Evolutionary conservation across 768 basidiomycete species (phyloP).

Genomic region (Suillus paluster): DNA sequence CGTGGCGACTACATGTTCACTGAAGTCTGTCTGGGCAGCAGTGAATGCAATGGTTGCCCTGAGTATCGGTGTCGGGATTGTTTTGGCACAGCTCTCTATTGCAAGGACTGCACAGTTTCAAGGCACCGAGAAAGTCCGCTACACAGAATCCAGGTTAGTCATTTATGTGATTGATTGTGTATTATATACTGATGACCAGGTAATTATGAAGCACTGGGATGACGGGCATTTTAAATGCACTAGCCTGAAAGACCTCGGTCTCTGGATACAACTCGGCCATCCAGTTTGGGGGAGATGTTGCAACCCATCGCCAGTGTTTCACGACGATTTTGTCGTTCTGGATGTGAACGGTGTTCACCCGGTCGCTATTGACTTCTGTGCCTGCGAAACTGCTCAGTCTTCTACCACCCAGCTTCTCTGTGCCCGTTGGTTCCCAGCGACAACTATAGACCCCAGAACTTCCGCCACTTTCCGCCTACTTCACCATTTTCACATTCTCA

Average conservation of each 20-base stretch:
- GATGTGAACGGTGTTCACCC: constrained; percentile 26
- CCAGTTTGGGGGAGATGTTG: constrained; percentile 9
- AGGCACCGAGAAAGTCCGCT: constrained; percentile 16
- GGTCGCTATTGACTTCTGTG: constrained; percentile 19
- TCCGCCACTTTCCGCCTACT: neutral
- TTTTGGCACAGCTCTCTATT: no score
- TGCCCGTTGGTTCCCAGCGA: constrained; percentile 36
- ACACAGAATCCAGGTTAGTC: constrained; percentile 19
- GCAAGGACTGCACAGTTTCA: no score
- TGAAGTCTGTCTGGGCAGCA: no score
- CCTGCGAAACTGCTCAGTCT: constrained; percentile 17
- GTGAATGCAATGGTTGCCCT: no score
- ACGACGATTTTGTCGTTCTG: constrained; percentile 19
- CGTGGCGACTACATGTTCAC: constrained; percentile 9
- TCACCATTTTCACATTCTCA: neutral
- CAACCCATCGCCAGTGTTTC: neutral
- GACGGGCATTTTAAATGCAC: constrained; percentile 14
- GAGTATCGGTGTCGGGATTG: no score
- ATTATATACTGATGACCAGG: neutral
- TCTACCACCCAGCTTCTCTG: constrained; percentile 20
- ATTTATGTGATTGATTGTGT: no score
- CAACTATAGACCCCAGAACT: constrained; percentile 28
- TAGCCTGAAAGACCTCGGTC: constrained; percentile 19
- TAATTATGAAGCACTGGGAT: constrained; percentile 22
- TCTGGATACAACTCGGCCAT: constrained; percentile 27